These are phyloP conservation scores for Penicillium malachiteum DNA, from an alignment of 495 filamentous ascomycete genomes.

Conservation along the genomic window DNA sequence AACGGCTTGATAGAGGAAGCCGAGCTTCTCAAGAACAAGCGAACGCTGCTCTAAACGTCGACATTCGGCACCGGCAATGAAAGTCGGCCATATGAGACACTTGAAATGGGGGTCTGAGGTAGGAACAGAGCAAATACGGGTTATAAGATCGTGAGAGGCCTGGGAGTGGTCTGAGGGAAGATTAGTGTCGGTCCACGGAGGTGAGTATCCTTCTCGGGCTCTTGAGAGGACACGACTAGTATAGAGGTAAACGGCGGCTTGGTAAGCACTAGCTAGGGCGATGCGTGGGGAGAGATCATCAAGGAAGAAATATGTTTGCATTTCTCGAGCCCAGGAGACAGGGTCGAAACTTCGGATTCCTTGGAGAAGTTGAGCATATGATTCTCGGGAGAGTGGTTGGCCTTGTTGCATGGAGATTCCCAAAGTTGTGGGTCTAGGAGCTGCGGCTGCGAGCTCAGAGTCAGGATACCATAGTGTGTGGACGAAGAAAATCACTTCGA, in stretches of 20 bases:
- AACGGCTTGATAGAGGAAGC: constrained; percentile 38
- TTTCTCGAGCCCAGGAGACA: constrained; percentile 41
- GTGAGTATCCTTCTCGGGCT: constrained; percentile 27
- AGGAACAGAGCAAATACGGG: constrained; percentile 38
- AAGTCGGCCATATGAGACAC: constrained; percentile 50
- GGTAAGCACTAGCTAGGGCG: constrained; percentile 42
- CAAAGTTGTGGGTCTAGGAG: constrained; percentile 32
- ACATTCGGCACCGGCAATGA: constrained; percentile 49
- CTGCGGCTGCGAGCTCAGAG: constrained; percentile 19
- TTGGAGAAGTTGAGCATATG: constrained; percentile 36
- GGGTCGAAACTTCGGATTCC: constrained; percentile 48
- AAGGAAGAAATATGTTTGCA: constrained; percentile 40
- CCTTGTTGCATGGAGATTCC: constrained; percentile 23
- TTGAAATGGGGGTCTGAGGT: constrained; percentile 46
- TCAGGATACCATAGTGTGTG: constrained; percentile 44
- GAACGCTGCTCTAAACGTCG: constrained; percentile 34
- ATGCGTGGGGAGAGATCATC: constrained; percentile 39
- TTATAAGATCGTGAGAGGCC: constrained; percentile 36
- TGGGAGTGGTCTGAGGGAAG: constrained; percentile 35
- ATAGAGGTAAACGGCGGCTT: constrained; percentile 48
- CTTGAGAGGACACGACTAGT: constrained; percentile 44
- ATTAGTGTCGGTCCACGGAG: constrained; percentile 27
- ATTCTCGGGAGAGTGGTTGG: constrained; percentile 31
- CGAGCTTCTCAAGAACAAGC: constrained; percentile 37
- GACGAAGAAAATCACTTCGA: constrained; percentile 48